Base-by-base conservation (phyloP, 2,329 filamentous ascomycete genomes). In the Xylariales sp. region DNA sequence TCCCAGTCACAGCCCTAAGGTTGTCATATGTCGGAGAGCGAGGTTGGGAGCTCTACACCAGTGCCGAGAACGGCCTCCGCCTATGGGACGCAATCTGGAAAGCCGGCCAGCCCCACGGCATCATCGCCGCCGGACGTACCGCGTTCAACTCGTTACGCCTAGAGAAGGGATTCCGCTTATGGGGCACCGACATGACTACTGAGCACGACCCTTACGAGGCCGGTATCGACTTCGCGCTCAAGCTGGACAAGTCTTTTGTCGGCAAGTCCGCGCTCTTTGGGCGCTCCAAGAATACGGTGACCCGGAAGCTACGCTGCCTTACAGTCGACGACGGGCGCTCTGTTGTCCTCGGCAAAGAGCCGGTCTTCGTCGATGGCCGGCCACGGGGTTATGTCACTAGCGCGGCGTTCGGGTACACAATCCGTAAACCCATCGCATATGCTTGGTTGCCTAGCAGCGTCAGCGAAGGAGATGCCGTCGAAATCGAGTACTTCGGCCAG, bases 11-110 rank as follows among this genome's bases (percentile, higher is more conserved):
- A n/a, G 67, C 69, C 1, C 54, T 71, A 18, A 32, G 69, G 16
- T 16, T 71, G 16, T 67, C 69, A 18, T 71, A 69, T 49, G 69
- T 69, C 3, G 69, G 69, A 3, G 67, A 71, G 41, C 48, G 43
- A 4, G 69, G 69, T 9, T 69, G 69, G 69, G 69, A 71, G 55
- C 64, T 69, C 16, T 66, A 71, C 64, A 62, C 69, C 23, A 71
- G 67, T 54, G 69, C 69, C 23, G 69, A 71, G 5, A 63, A 69
- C 43, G 69, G 67, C 1, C 61, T 65, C 3, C 66, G 67, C 3
- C 49, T 71, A 6, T 71, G 67, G 67, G 67, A 71, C 34, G 69
- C 64, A 12, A 46, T 71, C 36, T 71, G 67, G 67, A 62, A 59
- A 23, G 67, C 67, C 23, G 69, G 67, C 1, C 64, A 67, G 28